Conservation (phyloP, 2,329 filamentous ascomycete genomes). For the Tolypocladium capitatum region DNA sequence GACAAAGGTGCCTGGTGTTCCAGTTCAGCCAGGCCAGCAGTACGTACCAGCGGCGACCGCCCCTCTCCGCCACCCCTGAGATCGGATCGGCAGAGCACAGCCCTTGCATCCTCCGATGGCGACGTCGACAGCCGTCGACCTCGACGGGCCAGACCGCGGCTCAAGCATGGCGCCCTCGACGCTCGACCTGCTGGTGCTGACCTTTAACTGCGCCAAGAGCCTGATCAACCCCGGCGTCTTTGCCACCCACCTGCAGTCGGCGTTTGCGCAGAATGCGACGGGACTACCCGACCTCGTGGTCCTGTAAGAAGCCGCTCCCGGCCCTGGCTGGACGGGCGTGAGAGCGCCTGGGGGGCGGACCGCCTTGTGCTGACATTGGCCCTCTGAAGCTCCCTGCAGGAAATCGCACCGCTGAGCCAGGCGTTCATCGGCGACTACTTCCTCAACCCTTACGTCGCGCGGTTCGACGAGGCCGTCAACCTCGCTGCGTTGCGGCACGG, state of each 20-base stretch:
- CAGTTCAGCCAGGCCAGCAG: not conserved
- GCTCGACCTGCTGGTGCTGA: constrained; percentile 64
- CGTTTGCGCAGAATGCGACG: constrained; percentile 36
- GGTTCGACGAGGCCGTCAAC: constrained; percentile 58
- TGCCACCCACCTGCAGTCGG: constrained; percentile 52
- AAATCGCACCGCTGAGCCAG: constrained; percentile 73
- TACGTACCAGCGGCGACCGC: not conserved
- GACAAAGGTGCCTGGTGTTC: not conserved
- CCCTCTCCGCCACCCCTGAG: not conserved
- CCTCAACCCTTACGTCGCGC: constrained; percentile 60
- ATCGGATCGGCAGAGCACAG: not conserved
- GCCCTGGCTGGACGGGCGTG: not conserved
- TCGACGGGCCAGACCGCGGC: not conserved
- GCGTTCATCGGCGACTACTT: constrained; percentile 78
- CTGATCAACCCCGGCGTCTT: constrained; percentile 58
- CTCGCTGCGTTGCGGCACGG: constrained; percentile 41
- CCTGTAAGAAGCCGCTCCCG: constrained; percentile 33
- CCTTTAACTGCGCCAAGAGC: constrained; percentile 76
- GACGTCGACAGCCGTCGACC: constrained; percentile 1
- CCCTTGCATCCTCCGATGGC: constrained; percentile 1
- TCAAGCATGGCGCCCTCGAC: constrained; percentile 26
- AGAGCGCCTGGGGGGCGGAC: not conserved
- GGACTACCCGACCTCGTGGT: constrained; percentile 41
- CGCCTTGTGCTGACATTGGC: not conserved
- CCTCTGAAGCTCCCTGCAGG: constrained; percentile 59